Evolutionary conservation across 768 basidiomycete genomes (phyloP).

Genomic region (Leucogyrophana mollusca): DNA sequence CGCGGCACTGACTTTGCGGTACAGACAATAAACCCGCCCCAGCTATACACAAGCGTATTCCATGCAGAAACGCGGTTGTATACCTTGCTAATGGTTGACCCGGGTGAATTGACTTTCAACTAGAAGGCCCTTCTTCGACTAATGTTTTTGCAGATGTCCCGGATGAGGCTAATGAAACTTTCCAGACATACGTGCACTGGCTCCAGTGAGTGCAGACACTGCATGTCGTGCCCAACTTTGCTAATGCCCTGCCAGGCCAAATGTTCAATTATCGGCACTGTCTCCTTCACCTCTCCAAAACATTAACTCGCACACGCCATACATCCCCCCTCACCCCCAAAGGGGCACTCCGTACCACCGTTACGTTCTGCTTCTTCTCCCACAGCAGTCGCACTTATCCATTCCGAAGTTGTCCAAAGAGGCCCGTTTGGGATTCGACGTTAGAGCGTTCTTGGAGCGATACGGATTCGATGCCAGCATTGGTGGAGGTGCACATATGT

Average conservation of each 20-base stretch:
- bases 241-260: conserved; percentile 52
- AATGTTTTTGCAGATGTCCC: conserved; percentile 67
- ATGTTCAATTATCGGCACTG: conserved; percentile 73
- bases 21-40: conserved; percentile 66
- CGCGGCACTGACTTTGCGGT: not conserved
- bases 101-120: conserved; percentile 48
- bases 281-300: conserved; percentile 38
- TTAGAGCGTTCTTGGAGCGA: conserved; percentile 57
- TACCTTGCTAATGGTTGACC: conserved; percentile 87
- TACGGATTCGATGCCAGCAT: conserved; percentile 51
- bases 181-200: conserved; percentile 81
- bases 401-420: conserved; percentile 46
- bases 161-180: conserved; percentile 62
- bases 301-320: conserved; percentile 61
- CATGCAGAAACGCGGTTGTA: conserved; percentile 80
- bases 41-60: conserved; percentile 73
- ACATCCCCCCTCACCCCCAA: conserved; percentile 91
- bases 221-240: not conserved
- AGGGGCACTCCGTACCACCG: conserved; percentile 89
- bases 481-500: conserved; percentile 83
- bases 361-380: conserved; percentile 75
- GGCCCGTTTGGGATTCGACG: conserved; percentile 60
- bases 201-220: conserved; percentile 54
- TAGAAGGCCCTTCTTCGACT: conserved; percentile 7
- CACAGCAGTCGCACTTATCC: conserved; percentile 52